Conservation (phyloP, 192 early-diverging fungal species). For the Gorgonomyces haynaldii region DNA sequence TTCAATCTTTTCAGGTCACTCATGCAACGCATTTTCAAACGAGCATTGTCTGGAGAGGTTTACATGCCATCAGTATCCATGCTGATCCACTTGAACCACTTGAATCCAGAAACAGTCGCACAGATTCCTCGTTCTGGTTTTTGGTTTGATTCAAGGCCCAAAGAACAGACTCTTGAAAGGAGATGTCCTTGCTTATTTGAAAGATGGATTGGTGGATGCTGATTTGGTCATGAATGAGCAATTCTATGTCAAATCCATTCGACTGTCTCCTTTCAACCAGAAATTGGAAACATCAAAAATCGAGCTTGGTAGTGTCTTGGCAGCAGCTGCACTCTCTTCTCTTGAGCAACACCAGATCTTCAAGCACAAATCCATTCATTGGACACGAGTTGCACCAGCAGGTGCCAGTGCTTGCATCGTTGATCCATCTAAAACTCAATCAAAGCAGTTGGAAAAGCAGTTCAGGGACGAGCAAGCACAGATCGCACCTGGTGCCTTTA, state of each 20-base stretch:
- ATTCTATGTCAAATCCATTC: too few relatives aligned
- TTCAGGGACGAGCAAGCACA: not conserved
- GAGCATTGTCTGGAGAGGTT: not conserved
- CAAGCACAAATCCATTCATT: too few relatives aligned
- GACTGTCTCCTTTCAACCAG: too few relatives aligned
- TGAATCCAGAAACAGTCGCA: not conserved
- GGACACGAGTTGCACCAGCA: not conserved
- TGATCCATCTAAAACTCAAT: not conserved
- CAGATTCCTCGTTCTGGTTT: not conserved
- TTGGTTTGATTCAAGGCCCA: conserved; percentile 9
- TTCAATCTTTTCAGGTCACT: too few relatives aligned
- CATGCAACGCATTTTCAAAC: too few relatives aligned
- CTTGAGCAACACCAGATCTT: too few relatives aligned
- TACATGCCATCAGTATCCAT: conserved; percentile 7
- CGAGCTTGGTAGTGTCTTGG: too few relatives aligned
- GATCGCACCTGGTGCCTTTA: not conserved
- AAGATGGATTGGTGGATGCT: conserved; percentile 1
- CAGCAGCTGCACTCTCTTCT: too few relatives aligned
- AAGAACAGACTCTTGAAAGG: conserved; percentile 17
- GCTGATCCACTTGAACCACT: conserved; percentile 1
- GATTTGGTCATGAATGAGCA: too few relatives aligned
- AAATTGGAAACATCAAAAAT: too few relatives aligned
- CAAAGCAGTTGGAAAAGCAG: not conserved
- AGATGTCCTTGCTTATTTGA: conserved; percentile 9
- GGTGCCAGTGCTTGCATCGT: not conserved